These are phyloP conservation scores for Scedosporium minutisporum DNA, from an alignment of 2,329 filamentous ascomycete genomes.

Conservation along the genomic window DNA sequence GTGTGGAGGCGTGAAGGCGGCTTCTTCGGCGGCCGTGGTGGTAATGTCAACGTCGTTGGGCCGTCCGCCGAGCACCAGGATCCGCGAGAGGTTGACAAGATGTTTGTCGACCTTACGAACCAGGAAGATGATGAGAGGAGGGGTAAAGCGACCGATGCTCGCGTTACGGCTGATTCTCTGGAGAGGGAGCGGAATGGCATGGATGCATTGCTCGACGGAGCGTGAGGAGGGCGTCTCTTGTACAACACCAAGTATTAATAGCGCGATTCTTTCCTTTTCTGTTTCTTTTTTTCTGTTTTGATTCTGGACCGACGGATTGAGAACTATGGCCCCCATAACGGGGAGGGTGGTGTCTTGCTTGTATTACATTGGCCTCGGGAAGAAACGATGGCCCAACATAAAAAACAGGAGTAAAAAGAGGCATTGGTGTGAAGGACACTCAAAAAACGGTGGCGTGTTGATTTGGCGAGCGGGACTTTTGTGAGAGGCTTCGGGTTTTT, in stretches of 20 bases:
- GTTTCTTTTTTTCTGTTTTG: not conserved
- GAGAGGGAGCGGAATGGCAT: constrained; percentile 37
- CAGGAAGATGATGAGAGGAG: constrained; percentile 39
- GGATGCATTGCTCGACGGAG: constrained; percentile 34
- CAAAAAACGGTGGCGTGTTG: not conserved
- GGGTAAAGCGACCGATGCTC: constrained; percentile 22
- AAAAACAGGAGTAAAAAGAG: not conserved
- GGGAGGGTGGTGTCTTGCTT: not conserved
- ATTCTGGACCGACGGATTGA: not conserved
- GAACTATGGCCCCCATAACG: not conserved
- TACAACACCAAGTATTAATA: not conserved
- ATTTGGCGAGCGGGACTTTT: not conserved
- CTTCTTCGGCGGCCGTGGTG: not conserved
- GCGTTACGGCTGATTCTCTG: constrained; percentile 31
- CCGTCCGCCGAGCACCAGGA: constrained; percentile 19
- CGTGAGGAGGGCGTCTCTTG: constrained; percentile 17
- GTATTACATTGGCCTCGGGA: not conserved
- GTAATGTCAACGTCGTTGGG: not conserved
- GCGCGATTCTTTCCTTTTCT: constrained; percentile 1
- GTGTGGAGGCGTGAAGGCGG: constrained; percentile 29
- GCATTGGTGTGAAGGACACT: not conserved
- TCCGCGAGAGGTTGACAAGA: constrained; percentile 39
- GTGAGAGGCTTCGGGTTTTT: not conserved
- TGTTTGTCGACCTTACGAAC: constrained; percentile 48
- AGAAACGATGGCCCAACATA: not conserved